phyloP scores from a whole-genome alignment of 106 monocot genomes.

The Apostasia shenzhenica region DNA sequence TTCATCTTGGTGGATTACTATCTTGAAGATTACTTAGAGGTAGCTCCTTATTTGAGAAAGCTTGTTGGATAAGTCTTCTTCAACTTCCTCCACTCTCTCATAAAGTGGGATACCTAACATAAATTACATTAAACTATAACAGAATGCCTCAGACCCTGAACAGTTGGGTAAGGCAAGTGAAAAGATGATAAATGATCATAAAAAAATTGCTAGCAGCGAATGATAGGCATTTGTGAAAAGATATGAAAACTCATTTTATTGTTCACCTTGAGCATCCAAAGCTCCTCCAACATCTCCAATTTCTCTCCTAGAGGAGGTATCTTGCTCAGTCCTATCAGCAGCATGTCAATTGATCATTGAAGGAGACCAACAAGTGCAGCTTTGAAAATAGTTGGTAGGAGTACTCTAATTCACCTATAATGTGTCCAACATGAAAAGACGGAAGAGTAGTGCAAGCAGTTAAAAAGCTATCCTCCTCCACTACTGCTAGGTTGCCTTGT shows the following conservation, averaged over 20 bases:
- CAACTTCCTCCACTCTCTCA: no score
- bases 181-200: neutral
- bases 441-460: conserved; percentile 60
- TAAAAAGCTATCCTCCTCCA: conserved; percentile 27
- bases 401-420: conserved; percentile 42
- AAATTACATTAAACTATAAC: no score
- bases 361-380: neutral
- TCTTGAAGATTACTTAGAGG: no score
- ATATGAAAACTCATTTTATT: conserved; percentile 3
- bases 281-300: conserved; percentile 31
- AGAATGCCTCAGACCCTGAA: neutral
- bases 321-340: conserved; percentile 52
- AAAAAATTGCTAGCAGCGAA: neutral
- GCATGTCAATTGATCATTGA: neutral
- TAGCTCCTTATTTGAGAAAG: no score
- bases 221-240: neutral
- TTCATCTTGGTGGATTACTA: no score
- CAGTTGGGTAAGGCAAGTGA: neutral
- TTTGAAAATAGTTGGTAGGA: neutral
- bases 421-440: conserved; percentile 59
- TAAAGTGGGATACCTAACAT: no score
- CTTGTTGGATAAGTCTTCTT: no score
- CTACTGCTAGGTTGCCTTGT: conserved; percentile 25
- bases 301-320: conserved; percentile 37
- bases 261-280: conserved; percentile 59